A percentile compares a stretch with the other conserved stretches of the same genome.
Evolutionary conservation across 768 basidiomycete species (phyloP).

Genomic region (Crucibulum laeve): DNA sequence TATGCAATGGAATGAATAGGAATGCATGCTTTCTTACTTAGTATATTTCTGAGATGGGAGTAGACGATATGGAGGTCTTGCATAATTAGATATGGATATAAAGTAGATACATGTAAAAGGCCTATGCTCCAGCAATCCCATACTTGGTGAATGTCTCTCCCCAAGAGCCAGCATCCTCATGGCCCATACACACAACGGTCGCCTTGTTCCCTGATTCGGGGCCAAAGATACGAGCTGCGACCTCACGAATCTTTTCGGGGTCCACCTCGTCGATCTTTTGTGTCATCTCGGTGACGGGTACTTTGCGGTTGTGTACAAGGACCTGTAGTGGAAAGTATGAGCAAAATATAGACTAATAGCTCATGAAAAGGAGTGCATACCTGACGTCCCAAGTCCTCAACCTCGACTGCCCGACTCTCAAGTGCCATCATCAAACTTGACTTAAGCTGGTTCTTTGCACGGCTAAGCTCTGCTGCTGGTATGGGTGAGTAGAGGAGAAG

Average conservation of each 20-base stretch:
- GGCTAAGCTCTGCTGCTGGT: constrained; percentile 63
- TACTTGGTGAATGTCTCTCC: constrained; percentile 62
- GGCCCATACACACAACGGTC: constrained; percentile 82
- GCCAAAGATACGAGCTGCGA: constrained; percentile 74
- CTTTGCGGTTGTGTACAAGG: constrained; percentile 81
- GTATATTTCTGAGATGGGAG: background rate
- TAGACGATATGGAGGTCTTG: background rate
- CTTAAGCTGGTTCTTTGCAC: constrained; percentile 96
- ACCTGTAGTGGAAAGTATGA: constrained; percentile 40
- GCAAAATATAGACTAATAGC: background rate
- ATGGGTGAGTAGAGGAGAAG: constrained; percentile 68
- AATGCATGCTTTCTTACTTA: constrained; percentile 2
- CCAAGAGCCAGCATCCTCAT: constrained; percentile 72
- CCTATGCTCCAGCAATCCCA: constrained; percentile 41
- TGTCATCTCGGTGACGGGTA: constrained; percentile 89
- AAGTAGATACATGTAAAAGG: constrained; percentile 4
- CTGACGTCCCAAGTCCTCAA: constrained; percentile 91
- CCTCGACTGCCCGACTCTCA: constrained; percentile 80
- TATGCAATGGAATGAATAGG: constrained; percentile 3
- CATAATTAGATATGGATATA: constrained; percentile 2
- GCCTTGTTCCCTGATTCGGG: constrained; percentile 57
- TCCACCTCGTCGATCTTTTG: constrained; percentile 77
- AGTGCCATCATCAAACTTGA: constrained; percentile 92
- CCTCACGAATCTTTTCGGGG: constrained; percentile 64
- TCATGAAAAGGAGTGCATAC: constrained; percentile 24